These are phyloP conservation scores for Lignosus rhinocerotis DNA, from an alignment of 1,284 basidiomycete genomes.

Conservation along the genomic window DNA sequence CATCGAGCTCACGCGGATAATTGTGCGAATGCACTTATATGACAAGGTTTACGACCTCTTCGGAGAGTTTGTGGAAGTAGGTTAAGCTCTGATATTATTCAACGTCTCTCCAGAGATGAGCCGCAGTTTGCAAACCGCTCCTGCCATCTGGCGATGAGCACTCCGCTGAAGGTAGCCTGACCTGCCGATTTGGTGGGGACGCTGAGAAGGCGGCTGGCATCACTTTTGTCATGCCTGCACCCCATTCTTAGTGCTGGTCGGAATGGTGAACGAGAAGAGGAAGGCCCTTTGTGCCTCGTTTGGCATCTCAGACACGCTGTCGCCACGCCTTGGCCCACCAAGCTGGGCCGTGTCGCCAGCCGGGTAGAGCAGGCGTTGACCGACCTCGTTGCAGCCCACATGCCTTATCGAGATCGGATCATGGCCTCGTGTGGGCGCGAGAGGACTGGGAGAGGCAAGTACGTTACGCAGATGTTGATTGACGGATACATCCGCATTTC, in stretches of 20 bases:
- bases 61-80: constrained; percentile 17
- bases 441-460: constrained; percentile 23
- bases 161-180: constrained; percentile 28
- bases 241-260: constrained; percentile 28
- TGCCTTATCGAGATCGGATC: constrained; percentile 54
- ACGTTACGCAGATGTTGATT: constrained; percentile 30
- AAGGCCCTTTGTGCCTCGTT: constrained; percentile 52
- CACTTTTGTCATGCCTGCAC: constrained; percentile 32
- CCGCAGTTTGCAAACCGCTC: constrained; percentile 31
- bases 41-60: constrained; percentile 25
- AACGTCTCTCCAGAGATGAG: constrained; percentile 19
- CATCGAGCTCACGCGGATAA: constrained; percentile 8
- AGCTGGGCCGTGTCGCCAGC: constrained; percentile 52
- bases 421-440: constrained; percentile 40
- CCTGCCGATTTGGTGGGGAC: constrained; percentile 30
- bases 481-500: constrained; percentile 39
- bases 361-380: constrained; percentile 38
- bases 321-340: constrained; percentile 63
- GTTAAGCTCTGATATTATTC: constrained; percentile 32
- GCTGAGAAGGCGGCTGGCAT: constrained; percentile 19
- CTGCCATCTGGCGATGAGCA: constrained; percentile 30
- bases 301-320: constrained; percentile 58
- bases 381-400: constrained; percentile 50
- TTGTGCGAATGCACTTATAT: constrained; percentile 15
- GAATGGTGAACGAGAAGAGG: constrained; percentile 30